A percentile compares a stretch with the other conserved stretches of the same genome.
Conservation (phyloP, 306 rosid genomes). For the Arachis hypogaea region DNA sequence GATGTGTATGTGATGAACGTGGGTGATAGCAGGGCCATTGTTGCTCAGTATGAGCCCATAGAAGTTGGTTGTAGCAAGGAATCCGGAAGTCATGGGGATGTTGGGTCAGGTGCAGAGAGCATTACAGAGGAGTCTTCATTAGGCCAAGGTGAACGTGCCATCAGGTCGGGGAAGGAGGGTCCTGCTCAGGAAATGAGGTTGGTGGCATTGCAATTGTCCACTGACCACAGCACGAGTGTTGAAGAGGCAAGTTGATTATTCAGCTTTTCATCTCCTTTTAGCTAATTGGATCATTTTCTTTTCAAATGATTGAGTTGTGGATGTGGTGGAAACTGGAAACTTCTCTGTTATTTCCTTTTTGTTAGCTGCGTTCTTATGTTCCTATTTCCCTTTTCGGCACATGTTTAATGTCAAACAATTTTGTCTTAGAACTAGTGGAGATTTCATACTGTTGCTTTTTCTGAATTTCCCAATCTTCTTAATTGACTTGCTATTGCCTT, state of each 20-base stretch:
- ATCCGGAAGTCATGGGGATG: conserved; percentile 39
- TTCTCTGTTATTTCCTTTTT: too few relatives aligned
- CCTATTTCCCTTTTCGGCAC: not conserved
- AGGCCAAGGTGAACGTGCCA: conserved; percentile 44
- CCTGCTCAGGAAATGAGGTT: conserved; percentile 54
- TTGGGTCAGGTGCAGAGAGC: conserved; percentile 51
- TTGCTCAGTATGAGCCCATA: conserved; percentile 64
- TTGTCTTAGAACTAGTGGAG: not conserved
- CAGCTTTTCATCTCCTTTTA: conserved; percentile 15
- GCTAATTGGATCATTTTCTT: too few relatives aligned
- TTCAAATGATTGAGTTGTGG: too few relatives aligned
- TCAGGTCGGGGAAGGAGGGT: conserved; percentile 43
- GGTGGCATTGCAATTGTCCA: conserved; percentile 81
- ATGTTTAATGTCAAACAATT: not conserved
- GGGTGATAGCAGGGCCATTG: conserved; percentile 90
- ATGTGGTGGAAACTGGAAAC: too few relatives aligned
- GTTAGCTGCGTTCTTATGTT: too few relatives aligned
- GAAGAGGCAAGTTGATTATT: conserved; percentile 64
- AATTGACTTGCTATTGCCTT: too few relatives aligned
- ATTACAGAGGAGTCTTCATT: conserved; percentile 63
- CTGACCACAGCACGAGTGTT: conserved; percentile 89
- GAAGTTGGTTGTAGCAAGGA: conserved; percentile 52
- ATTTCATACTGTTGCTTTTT: not conserved
- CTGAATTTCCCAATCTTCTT: not conserved
- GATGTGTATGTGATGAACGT: conserved; percentile 93